Base-by-base conservation (phyloP, 495 filamentous ascomycete species). In the Cercophora scortea region DNA sequence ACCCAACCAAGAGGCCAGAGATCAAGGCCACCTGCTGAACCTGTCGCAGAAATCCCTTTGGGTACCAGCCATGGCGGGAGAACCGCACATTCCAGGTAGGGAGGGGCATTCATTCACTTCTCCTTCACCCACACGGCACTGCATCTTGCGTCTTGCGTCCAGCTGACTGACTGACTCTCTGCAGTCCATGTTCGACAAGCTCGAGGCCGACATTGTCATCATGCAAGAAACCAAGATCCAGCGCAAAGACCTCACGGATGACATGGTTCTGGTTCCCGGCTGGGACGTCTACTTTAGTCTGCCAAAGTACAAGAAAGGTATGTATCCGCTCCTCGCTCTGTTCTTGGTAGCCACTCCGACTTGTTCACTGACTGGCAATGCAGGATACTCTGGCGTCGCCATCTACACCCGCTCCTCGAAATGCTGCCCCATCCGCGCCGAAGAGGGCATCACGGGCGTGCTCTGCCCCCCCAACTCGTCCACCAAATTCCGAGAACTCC, bases 221-320 rank as follows among this genome's bases (percentile, higher is more conserved):
- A 87, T 97, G 71, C 93, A 98, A 65, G 93, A 98, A 67, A 86
- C 89, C 25, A 98, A 95, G 71, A 96, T 98, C 46, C 93, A 98
- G 63, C 80, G 87, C 17, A 96, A 96, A 63, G 92, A 98, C 59
- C 76, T 98, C 2, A 75, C 77, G 32, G 93, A 97, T 74, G 93
- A 96, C 64, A 96, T 98, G 91, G 90, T 98, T 12, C 68, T 96
- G 6, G 84, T 98, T 0, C 84, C 89, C 0, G 93, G 93, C 19
- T 98, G 93, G 93, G 93, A 98, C 66, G 95, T 90, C 57, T 95
- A 84, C 65, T 96, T 95, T 69, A 95, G 89, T 62, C 76, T 98
- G 7, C 93, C 93, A 8, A 87, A 82, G 63, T 76, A 93, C 58
- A 96, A 96, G 70, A 96, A 97, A 72, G 93, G 91, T 88, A 66